Evolutionary conservation across 73 alveolate species (phyloP).

Genomic region (Chromera velia): DNA sequence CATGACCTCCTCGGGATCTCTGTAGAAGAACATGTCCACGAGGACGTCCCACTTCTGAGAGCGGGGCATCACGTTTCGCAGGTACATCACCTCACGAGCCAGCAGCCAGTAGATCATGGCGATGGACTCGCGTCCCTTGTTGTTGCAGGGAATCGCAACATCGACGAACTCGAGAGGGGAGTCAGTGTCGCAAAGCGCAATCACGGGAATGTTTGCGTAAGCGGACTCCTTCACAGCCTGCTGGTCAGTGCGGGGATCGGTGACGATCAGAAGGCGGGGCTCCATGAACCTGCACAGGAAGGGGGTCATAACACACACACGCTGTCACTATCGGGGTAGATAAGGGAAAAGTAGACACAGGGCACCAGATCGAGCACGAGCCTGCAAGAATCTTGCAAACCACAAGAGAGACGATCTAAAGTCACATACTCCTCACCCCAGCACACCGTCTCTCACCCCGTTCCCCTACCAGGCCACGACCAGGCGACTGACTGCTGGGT

Average conservation of each 20-base stretch:
- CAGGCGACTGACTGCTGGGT: background rate
- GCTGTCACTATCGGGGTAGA: no score
- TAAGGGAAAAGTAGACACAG: no score
- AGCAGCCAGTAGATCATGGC: slow-evolving; percentile 87
- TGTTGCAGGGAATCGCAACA: slow-evolving; percentile 80
- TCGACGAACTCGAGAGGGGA: slow-evolving; percentile 77
- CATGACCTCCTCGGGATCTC: slow-evolving; percentile 63
- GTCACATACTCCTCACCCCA: no score
- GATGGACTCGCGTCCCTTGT: slow-evolving; percentile 67
- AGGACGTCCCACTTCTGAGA: slow-evolving; percentile 57
- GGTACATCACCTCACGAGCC: slow-evolving; percentile 82
- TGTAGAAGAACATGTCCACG: slow-evolving; percentile 76
- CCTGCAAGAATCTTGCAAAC: no score
- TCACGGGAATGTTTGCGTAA: slow-evolving; percentile 80
- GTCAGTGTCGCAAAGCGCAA: slow-evolving; percentile 83
- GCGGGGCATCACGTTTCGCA: slow-evolving; percentile 62
- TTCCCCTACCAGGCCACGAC: no score
- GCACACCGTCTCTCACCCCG: no score
- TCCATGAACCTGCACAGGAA: slow-evolving; percentile 68
- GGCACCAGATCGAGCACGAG: no score
- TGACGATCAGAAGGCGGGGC: slow-evolving; percentile 88
- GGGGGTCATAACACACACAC: background rate
- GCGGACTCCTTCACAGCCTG: slow-evolving; percentile 76
- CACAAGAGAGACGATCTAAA: no score
- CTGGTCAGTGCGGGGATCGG: slow-evolving; percentile 85